A percentile compares a stretch with the other conserved stretches of the same genome.
These are phyloP conservation scores for Blastomyces parvus DNA, from an alignment of 2,329 filamentous ascomycete genomes.

Conservation along the genomic window DNA sequence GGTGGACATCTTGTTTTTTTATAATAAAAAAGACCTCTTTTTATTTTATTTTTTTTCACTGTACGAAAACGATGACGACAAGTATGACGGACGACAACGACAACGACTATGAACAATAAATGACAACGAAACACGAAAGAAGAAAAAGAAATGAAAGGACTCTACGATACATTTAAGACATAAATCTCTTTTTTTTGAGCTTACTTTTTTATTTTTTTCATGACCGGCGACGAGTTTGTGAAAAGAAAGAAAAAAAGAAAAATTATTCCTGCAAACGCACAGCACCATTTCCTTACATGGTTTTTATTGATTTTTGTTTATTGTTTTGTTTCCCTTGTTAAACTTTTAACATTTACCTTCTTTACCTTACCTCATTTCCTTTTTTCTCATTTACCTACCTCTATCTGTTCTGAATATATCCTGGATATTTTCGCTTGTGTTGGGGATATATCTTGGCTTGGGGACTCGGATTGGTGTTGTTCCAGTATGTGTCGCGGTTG, in stretches of 20 bases:
- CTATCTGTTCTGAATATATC: background rate
- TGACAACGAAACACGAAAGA: slow-evolving; percentile 10
- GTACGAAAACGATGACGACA: slow-evolving; percentile 21
- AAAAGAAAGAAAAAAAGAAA: too few species aligned
- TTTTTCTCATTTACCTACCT: background rate
- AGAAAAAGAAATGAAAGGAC: background rate
- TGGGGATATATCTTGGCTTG: background rate
- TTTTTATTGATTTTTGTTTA: background rate
- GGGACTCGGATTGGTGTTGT: background rate
- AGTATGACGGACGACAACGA: slow-evolving; percentile 18
- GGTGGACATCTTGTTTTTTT: slow-evolving; percentile 5
- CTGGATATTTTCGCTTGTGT: background rate
- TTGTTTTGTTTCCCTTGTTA: background rate
- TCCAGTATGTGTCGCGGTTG: background rate
- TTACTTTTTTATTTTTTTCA: too few species aligned
- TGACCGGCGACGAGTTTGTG: slow-evolving; percentile 10
- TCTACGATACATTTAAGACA: background rate
- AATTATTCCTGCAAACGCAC: slow-evolving; percentile 14
- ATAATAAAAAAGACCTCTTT: too few species aligned
- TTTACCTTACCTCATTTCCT: background rate
- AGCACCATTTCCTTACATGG: too few species aligned
- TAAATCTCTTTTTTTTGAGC: background rate
- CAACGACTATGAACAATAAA: background rate
- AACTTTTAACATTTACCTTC: background rate
- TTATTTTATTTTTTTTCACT: too few species aligned